Conservation (phyloP, 768 basidiomycete species). For the Trametes cinnabarina region DNA sequence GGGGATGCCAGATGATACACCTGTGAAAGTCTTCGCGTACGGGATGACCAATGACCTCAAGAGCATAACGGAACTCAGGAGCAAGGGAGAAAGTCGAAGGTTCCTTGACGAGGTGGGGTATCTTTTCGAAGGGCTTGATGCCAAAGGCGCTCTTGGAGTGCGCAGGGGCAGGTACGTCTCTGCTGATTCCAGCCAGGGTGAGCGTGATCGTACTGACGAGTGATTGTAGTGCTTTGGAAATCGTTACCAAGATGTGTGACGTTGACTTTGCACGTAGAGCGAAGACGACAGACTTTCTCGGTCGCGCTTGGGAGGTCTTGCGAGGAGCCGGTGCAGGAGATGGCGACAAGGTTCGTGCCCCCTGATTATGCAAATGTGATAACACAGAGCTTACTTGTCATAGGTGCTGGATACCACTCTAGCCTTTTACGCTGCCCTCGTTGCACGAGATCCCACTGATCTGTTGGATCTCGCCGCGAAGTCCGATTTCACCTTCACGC, state of each 20-base stretch:
- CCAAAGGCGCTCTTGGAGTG: constrained; percentile 49
- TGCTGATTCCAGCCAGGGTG: background rate
- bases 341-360: constrained; percentile 53
- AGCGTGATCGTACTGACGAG: background rate
- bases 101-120: constrained; percentile 86
- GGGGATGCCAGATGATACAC: constrained; percentile 22
- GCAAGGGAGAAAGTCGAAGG: constrained; percentile 74
- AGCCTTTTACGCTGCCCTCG: constrained; percentile 58
- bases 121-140: constrained; percentile 75
- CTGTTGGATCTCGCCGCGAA: constrained; percentile 52
- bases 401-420: constrained; percentile 67
- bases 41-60: constrained; percentile 74
- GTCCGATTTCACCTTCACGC: constrained; percentile 28
- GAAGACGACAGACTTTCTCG: constrained; percentile 71
- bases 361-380: background rate
- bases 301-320: constrained; percentile 67
- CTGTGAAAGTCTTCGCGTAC: constrained; percentile 37
- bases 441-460: constrained; percentile 56
- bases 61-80: constrained; percentile 77
- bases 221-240: constrained; percentile 65
- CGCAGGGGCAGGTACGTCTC: constrained; percentile 60
- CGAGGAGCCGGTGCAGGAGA: constrained; percentile 55
- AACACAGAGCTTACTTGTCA: background rate
- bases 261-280: constrained; percentile 76
- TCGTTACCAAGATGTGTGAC: constrained; percentile 72